Conservation (phyloP, 208 protist genomes). For the Endotrypanum monterogeii region DNA sequence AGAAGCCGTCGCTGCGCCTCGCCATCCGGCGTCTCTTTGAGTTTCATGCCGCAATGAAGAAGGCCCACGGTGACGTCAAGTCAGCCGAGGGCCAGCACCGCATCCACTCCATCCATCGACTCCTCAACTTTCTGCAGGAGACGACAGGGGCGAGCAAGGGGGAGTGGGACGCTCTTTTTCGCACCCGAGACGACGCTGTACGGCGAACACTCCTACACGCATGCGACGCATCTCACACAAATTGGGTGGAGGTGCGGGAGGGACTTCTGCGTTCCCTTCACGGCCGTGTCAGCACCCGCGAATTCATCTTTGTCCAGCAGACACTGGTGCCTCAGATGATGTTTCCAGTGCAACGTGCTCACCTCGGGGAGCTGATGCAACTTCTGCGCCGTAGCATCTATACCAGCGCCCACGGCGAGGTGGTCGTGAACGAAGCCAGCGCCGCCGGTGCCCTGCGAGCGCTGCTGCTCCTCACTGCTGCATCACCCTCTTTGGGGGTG, state of each 20-base stretch:
- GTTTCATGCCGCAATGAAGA: conserved; percentile 33
- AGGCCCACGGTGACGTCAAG: conserved; percentile 39
- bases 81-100: conserved; percentile 50
- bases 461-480: conserved; percentile 40
- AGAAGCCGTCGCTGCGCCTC: conserved; percentile 64
- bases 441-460: conserved; percentile 48
- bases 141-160: conserved; percentile 54
- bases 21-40: conserved; percentile 37
- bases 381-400: conserved; percentile 33
- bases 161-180: conserved; percentile 75
- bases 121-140: conserved; percentile 61
- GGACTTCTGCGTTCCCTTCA: conserved; percentile 41
- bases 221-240: conserved; percentile 31
- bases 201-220: conserved; percentile 50
- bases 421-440: conserved; percentile 24
- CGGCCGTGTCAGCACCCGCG: conserved; percentile 46
- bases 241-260: conserved; percentile 42
- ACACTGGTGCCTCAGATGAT: conserved; percentile 49
- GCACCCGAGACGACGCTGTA: conserved; percentile 67
- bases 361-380: conserved; percentile 48
- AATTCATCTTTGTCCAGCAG: conserved; percentile 49
- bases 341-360: conserved; percentile 35
- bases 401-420: conserved; percentile 16
- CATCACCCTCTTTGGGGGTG: conserved; percentile 34
- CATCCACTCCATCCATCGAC: conserved; percentile 67